Base-by-base conservation (phyloP, 768 basidiomycete genomes). In the Mycena pura region DNA sequence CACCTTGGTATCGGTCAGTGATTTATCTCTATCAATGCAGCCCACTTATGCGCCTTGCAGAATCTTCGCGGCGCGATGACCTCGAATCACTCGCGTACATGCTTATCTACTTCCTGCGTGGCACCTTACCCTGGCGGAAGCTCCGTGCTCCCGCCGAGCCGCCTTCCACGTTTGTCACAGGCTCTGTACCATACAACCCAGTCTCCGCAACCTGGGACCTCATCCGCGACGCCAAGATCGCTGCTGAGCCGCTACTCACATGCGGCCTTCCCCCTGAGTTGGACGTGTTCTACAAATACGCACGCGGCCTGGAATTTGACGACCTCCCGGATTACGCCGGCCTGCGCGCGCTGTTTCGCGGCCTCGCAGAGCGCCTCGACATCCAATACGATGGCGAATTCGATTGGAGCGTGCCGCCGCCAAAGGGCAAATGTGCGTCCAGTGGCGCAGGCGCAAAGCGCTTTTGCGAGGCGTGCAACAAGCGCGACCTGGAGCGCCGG, bases 271-370 rank as follows among this genome's bases (percentile, higher is more conserved):
- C 91, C 14, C 82, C 86, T 46, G 92, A 95, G 74, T 92, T 94
- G 60, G 90, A 89, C 63, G 84, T 92, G 53, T 82, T 94, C 66
- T 90, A 89, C 74, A 82, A 84, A 43, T 95, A 95, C 76, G 87
- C 90, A 21, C 85, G 93, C 43, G 87, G 86, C 2, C 85, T 96
- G 32, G 89, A 89, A 64, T 95, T 95, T 67, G 92, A 92, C 69
- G 93, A 95, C 77, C 80, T 92, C 38, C 94, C 93, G 10, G 94
- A 96, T 74, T 96, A 95, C 68, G 89, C 87, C 41, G 93, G 93
- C 25, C 78, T 95, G 22, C 82, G 93, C 40, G 84, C 83, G 43
- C 82, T 93, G 43, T 92, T 95, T 73, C 81, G 83, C 15, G 84
- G 82, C 4, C 70, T 89, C 11, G 87, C 83, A 1, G 79, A 77